A percentile compares a stretch with the other conserved stretches of the same genome.
These are phyloP conservation scores for Mollisia scopiformis DNA, from an alignment of 2,329 filamentous ascomycete genomes.

Conservation along the genomic window DNA sequence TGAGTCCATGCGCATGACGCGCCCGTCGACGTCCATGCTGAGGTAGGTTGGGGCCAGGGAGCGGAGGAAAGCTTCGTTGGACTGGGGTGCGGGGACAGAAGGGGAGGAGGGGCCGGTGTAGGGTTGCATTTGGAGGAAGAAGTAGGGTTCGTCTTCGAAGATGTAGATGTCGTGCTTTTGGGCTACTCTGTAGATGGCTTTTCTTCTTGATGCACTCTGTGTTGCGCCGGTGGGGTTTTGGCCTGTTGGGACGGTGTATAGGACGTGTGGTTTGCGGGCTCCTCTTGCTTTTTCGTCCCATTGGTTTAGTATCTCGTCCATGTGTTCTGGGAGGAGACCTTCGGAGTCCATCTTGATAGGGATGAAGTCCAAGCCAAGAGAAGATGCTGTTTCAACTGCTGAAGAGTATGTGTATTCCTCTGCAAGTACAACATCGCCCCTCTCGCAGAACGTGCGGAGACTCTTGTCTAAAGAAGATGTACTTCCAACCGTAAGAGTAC, in stretches of 20 bases:
- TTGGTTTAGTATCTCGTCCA: conserved; percentile 65
- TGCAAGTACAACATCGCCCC: conserved; percentile 78
- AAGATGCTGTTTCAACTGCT: conserved; percentile 66
- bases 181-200: conserved; percentile 65
- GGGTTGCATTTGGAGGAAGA: conserved; percentile 69
- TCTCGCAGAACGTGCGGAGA: conserved; percentile 77
- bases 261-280: conserved; percentile 65
- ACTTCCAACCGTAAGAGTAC: conserved; percentile 81
- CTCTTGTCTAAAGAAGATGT: conserved; percentile 85
- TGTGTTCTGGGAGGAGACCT: conserved; percentile 62
- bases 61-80: conserved; percentile 65
- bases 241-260: conserved; percentile 74
- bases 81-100: conserved; percentile 55
- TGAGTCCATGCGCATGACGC: conserved; percentile 88
- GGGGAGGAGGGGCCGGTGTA: conserved; percentile 51
- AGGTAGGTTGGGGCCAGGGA: conserved; percentile 75
- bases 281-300: conserved; percentile 64
- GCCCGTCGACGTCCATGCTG: conserved; percentile 81
- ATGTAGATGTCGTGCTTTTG: conserved; percentile 74
- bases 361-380: conserved; percentile 62
- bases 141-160: conserved; percentile 76
- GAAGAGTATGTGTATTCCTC: conserved; percentile 91
- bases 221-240: conserved; percentile 80
- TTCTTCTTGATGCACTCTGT: conserved; percentile 59
- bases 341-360: conserved; percentile 68